A percentile compares a stretch with the other conserved stretches of the same genome.
phyloP scores from a whole-genome alignment of 1,139 yeast species.

The Blastobotrys buckinghamii region DNA sequence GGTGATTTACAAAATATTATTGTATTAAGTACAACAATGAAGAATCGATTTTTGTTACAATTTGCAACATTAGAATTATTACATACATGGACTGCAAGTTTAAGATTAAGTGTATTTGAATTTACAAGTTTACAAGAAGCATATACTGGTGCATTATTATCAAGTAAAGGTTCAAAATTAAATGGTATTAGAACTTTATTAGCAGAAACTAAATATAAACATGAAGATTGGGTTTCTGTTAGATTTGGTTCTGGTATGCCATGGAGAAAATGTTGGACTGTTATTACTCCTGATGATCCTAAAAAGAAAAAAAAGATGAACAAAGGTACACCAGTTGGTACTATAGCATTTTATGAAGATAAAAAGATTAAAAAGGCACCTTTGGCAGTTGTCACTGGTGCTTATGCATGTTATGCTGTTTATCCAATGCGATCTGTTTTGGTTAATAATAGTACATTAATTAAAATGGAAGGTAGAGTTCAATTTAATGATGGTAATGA shows the following conservation, averaged over 20 bases:
- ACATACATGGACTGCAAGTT: slow-evolving; percentile 70
- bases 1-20: slow-evolving; percentile 70
- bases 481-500: slow-evolving; percentile 45
- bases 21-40: slow-evolving; percentile 83
- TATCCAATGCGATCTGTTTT: slow-evolving; percentile 80
- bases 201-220: slow-evolving; percentile 77
- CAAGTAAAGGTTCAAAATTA: slow-evolving; percentile 79
- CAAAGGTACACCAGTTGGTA: slow-evolving; percentile 34
- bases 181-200: slow-evolving; percentile 82
- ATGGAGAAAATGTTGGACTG: slow-evolving; percentile 92
- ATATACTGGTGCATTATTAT: slow-evolving; percentile 86
- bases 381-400: slow-evolving; percentile 71
- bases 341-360: slow-evolving; percentile 36
- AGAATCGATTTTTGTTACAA: slow-evolving; percentile 79
- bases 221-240: slow-evolving; percentile 93
- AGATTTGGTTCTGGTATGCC: slow-evolving; percentile 97
- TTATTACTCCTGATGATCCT: slow-evolving; percentile 62
- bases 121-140: slow-evolving; percentile 83
- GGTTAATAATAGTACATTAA: slow-evolving; percentile 80
- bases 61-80: slow-evolving; percentile 42
- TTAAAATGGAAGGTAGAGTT: slow-evolving; percentile 80
- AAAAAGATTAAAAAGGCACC: slow-evolving; percentile 58
- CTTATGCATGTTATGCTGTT: slow-evolving; percentile 79
- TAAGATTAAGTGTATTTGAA: slow-evolving; percentile 74
- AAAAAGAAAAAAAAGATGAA: slow-evolving; percentile 36